Evolutionary conservation across 768 basidiomycete species (phyloP).

Genomic region (Lepiota venenata): DNA sequence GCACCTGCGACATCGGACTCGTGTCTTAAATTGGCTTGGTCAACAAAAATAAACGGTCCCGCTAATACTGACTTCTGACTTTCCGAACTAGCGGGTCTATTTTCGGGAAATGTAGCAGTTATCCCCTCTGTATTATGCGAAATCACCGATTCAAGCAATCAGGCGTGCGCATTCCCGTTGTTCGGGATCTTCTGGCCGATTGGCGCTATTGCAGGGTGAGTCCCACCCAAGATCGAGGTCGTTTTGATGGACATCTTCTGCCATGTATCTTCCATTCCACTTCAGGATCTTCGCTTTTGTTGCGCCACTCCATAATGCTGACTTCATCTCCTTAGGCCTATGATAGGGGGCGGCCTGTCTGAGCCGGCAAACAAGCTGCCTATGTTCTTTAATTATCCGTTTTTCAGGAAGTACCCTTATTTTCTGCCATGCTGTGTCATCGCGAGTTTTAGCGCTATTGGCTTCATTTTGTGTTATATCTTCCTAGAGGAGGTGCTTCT

Average conservation of each 20-base stretch:
- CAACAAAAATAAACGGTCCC: conserved; percentile 3
- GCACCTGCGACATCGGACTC: conserved; percentile 2
- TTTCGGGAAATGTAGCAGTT: conserved; percentile 59
- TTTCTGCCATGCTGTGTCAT: conserved; percentile 54
- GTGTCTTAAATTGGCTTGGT: neutral
- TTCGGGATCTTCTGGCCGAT: conserved; percentile 58
- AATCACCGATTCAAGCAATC: conserved; percentile 56
- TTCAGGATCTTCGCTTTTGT: neutral
- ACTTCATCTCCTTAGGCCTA: conserved; percentile 33
- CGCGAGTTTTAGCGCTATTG: conserved; percentile 33
- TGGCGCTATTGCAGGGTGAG: conserved; percentile 53
- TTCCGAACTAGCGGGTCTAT: conserved; percentile 43
- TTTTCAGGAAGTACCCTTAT: conserved; percentile 54
- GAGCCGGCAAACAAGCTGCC: conserved; percentile 49
- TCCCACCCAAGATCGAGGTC: conserved; percentile 2
- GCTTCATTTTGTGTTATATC: conserved; percentile 37
- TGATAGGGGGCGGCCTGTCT: conserved; percentile 58
- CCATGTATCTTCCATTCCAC: neutral
- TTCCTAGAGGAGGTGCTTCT: conserved; percentile 51
- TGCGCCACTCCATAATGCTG: neutral
- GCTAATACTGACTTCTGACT: conserved; percentile 4
- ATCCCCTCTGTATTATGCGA: conserved; percentile 60
- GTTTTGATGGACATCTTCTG: conserved; percentile 5
- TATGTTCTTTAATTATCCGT: conserved; percentile 32
- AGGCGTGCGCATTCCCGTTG: conserved; percentile 51